A percentile compares a stretch with the other conserved stretches of the same genome.
These are phyloP conservation scores for Podaxis sp. DNA, from an alignment of 768 basidiomycete genomes.

Conservation along the genomic window DNA sequence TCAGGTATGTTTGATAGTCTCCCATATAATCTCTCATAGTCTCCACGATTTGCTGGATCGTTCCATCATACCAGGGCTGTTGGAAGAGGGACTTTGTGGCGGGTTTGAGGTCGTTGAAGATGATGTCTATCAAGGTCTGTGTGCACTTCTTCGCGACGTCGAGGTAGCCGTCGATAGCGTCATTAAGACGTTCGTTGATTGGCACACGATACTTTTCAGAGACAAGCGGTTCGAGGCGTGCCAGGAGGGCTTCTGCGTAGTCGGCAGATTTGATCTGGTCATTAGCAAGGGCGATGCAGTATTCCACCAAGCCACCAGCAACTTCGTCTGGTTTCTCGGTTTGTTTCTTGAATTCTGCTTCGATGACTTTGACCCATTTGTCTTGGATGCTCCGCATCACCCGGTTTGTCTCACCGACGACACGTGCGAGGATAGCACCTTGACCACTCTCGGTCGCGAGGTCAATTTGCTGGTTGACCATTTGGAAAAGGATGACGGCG, in stretches of 20 bases:
- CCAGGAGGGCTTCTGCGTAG: slow-evolving; percentile 83
- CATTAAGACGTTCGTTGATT: slow-evolving; percentile 87
- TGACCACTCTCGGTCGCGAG: slow-evolving; percentile 95
- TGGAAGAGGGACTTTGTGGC: slow-evolving; percentile 86
- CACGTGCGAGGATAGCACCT: slow-evolving; percentile 87
- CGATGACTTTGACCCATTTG: slow-evolving; percentile 83
- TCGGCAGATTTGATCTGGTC: slow-evolving; percentile 97
- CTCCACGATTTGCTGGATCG: slow-evolving; percentile 86
- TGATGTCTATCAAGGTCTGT: slow-evolving; percentile 88
- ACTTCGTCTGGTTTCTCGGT: slow-evolving; percentile 87
- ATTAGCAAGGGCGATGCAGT: slow-evolving; percentile 94
- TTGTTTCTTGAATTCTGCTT: slow-evolving; percentile 84
- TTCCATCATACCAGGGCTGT: slow-evolving; percentile 85
- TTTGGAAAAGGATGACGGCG: slow-evolving; percentile 94
- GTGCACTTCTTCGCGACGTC: slow-evolving; percentile 98
- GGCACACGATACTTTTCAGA: slow-evolving; percentile 85
- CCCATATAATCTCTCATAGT: slow-evolving; percentile 96
- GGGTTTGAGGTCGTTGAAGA: slow-evolving; percentile 92
- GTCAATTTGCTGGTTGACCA: slow-evolving; percentile 97
- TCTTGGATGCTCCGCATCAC: slow-evolving; percentile 89
- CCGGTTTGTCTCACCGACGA: slow-evolving; percentile 83
- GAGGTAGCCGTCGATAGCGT: slow-evolving; percentile 96
- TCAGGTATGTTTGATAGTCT: slow-evolving; percentile 93
- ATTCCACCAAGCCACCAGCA: slow-evolving; percentile 88
- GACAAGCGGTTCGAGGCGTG: slow-evolving; percentile 86